These are phyloP conservation scores for Calocera cornea DNA, from an alignment of 768 basidiomycete species.

Conservation along the genomic window DNA sequence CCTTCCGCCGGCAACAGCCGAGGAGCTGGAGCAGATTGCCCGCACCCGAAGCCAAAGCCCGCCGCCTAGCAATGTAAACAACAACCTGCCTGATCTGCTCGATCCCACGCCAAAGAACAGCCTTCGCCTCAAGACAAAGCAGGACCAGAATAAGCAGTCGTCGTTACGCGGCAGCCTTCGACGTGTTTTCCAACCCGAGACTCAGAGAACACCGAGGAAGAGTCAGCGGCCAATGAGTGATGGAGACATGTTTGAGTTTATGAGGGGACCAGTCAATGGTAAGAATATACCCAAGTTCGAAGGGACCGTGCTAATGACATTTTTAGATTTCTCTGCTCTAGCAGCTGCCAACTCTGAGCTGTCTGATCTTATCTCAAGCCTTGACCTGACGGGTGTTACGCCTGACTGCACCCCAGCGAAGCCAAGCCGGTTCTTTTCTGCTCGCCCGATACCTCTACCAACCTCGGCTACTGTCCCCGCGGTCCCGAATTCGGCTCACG, in stretches of 20 bases:
- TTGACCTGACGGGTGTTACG: not conserved
- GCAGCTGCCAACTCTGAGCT: not conserved
- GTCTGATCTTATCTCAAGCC: not conserved
- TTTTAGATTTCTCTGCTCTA: not conserved
- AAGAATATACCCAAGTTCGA: not conserved
- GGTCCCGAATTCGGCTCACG: not conserved
- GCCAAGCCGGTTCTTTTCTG: not conserved
- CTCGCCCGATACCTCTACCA: not conserved
- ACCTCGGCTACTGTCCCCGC: not conserved
- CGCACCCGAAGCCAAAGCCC: not conserved
- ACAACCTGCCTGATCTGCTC: not conserved
- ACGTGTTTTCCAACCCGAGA: not conserved
- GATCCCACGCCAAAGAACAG: not conserved
- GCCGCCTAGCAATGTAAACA: not conserved
- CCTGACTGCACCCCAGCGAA: not conserved
- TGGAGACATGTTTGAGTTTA: not conserved
- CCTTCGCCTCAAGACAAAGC: not conserved
- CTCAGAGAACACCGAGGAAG: not conserved
- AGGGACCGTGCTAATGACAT: too few species aligned
- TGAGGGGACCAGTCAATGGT: not conserved
- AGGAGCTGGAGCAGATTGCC: not conserved
- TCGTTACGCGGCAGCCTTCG: not conserved
- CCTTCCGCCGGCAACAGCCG: not conserved
- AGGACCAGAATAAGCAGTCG: not conserved
- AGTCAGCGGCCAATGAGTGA: not conserved